Conservation (phyloP, 768 basidiomycete genomes). For the Termitomyces sp. region DNA sequence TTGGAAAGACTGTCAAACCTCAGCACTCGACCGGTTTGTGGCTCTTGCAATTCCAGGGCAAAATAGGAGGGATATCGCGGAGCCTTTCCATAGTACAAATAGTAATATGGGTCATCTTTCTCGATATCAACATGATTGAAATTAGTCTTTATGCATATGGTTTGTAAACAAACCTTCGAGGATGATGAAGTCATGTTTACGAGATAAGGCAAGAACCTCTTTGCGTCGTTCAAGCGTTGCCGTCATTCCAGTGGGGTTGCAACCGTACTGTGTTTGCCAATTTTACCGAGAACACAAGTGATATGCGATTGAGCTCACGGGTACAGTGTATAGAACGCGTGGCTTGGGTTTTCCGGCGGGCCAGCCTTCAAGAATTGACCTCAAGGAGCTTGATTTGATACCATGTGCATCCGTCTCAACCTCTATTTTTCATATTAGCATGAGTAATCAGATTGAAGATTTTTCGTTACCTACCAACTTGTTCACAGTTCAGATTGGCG, state of each 20-base stretch:
- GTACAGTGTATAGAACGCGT: conserved; percentile 73
- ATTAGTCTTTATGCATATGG: background rate
- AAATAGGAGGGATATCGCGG: conserved; percentile 73
- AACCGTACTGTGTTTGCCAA: conserved; percentile 54
- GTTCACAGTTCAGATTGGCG: conserved; percentile 41
- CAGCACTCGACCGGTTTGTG: conserved; percentile 66
- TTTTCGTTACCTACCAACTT: conserved; percentile 39
- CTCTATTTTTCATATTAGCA: conserved; percentile 32
- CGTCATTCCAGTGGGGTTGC: conserved; percentile 80
- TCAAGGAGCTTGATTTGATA: conserved; percentile 50
- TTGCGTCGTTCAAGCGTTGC: conserved; percentile 59
- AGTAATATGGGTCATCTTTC: conserved; percentile 72
- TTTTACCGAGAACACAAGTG: background rate
- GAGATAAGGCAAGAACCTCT: conserved; percentile 61
- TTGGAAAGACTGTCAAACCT: conserved; percentile 88
- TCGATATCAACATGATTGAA: background rate
- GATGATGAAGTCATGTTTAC: conserved; percentile 70
- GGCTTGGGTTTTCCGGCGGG: conserved; percentile 62
- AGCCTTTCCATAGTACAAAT: conserved; percentile 63
- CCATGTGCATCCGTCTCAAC: conserved; percentile 69
- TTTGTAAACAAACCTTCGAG: conserved; percentile 56
- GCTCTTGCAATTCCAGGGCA: conserved; percentile 57
- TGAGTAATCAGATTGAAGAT: background rate
- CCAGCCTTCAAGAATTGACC: conserved; percentile 62
- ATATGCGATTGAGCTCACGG: conserved; percentile 33